phyloP scores from a whole-genome alignment of 2,329 filamentous ascomycete genomes.

The Didymella exigua region DNA sequence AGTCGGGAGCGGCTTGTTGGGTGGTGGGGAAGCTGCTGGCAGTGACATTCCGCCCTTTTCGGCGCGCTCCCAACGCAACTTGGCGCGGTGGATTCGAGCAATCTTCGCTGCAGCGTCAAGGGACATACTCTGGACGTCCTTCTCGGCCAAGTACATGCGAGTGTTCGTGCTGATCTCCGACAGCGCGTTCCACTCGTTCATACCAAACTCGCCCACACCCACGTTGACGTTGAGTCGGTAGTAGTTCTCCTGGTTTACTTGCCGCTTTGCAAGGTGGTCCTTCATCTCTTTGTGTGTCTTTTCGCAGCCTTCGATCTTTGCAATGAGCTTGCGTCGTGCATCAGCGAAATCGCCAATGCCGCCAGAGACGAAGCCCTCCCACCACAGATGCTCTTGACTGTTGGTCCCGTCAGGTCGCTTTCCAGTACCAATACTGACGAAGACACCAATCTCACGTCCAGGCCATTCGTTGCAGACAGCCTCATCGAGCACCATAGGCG shows the following conservation, averaged over 20 bases:
- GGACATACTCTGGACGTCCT: conserved; percentile 77
- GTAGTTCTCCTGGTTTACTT: conserved; percentile 88
- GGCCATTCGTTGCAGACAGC: conserved; percentile 94
- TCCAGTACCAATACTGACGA: conserved; percentile 93
- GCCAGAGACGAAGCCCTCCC: conserved; percentile 78
- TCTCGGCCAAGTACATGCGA: conserved; percentile 76
- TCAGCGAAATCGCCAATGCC: conserved; percentile 87
- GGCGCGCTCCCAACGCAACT: conserved; percentile 66
- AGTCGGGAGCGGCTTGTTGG: conserved; percentile 43
- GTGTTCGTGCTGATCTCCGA: conserved; percentile 94
- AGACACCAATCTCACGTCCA: conserved; percentile 87
- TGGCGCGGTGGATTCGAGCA: conserved; percentile 80
- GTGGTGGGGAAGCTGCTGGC: conserved; percentile 27
- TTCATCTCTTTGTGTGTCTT: conserved; percentile 87
- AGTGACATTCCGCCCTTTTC: conserved; percentile 41
- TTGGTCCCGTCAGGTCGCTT: conserved; percentile 77
- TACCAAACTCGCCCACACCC: conserved; percentile 94
- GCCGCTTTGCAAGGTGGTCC: conserved; percentile 75
- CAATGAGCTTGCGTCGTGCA: conserved; percentile 79
- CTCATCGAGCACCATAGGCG: conserved; percentile 85
- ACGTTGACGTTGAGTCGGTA: conserved; percentile 96
- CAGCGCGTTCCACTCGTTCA: conserved; percentile 98
- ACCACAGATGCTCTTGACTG: conserved; percentile 76
- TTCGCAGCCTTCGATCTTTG: conserved; percentile 96
- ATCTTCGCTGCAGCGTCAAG: conserved; percentile 78